These are phyloP conservation scores for Colletotrichum theobromicola DNA, from an alignment of 2,329 filamentous ascomycete genomes.

Conservation along the genomic window DNA sequence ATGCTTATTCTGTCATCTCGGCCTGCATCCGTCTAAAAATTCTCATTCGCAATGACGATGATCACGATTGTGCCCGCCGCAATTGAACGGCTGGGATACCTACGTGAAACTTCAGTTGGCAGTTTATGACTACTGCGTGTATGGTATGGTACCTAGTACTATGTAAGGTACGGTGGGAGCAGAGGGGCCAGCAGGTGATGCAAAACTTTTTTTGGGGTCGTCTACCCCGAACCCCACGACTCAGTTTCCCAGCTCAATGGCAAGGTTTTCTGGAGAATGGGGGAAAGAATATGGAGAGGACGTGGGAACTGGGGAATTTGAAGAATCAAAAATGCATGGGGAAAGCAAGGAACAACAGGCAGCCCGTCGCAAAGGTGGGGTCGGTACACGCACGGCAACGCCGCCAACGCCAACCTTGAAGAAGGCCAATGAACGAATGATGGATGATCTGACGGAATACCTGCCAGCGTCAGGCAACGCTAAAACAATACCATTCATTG, in stretches of 20 bases:
- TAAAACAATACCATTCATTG: neutral
- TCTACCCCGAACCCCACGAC: neutral
- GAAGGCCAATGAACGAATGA: neutral
- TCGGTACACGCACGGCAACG: neutral
- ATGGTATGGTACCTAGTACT: too few species aligned
- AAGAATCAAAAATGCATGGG: neutral
- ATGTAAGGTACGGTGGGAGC: neutral
- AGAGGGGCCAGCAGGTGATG: neutral
- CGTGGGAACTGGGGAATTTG: neutral
- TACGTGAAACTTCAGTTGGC: neutral
- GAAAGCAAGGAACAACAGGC: neutral
- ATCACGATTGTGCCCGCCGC: neutral
- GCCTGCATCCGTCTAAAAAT: neutral
- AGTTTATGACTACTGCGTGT: too few species aligned
- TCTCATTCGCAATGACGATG: neutral
- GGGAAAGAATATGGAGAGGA: constrained; percentile 4
- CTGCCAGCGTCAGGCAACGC: neutral
- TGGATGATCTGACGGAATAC: neutral
- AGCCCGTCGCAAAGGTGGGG: neutral
- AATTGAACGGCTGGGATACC: neutral
- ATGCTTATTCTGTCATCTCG: neutral
- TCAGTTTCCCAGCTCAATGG: neutral
- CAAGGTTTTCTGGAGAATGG: constrained; percentile 18
- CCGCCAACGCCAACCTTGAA: neutral
- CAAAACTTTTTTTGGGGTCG: neutral